A percentile compares a stretch with the other conserved stretches of the same genome.
These are phyloP conservation scores for Paxillus involutus DNA, from an alignment of 768 basidiomycete species.

Conservation along the genomic window DNA sequence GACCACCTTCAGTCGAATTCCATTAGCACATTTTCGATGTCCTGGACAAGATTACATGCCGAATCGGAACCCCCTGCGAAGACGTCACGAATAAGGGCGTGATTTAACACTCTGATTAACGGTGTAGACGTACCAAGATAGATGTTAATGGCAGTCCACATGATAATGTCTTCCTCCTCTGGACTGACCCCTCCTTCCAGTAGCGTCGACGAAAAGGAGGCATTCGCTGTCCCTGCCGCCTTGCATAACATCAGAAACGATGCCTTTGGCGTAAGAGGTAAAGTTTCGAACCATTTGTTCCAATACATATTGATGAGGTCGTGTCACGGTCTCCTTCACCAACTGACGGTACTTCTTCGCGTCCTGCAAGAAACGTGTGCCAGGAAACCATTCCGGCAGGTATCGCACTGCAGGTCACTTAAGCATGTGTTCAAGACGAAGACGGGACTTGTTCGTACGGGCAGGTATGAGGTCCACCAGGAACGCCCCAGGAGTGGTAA, in stretches of 20 bases:
- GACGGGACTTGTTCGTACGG: constrained; percentile 4
- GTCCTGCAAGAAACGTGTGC: constrained; percentile 32
- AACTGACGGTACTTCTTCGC: constrained; percentile 25
- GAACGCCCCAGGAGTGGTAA: constrained; percentile 9
- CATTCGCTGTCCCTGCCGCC: constrained; percentile 15
- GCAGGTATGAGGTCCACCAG: constrained; percentile 23
- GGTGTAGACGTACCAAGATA: constrained; percentile 9
- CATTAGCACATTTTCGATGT: constrained; percentile 26
- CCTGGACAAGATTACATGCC: constrained; percentile 32
- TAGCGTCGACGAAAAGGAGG: constrained; percentile 18
- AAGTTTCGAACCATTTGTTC: constrained; percentile 42
- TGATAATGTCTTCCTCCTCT: constrained; percentile 20
- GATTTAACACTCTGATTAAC: no score
- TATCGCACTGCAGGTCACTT: constrained; percentile 20
- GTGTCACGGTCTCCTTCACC: constrained; percentile 39
- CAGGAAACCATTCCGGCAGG: constrained; percentile 37
- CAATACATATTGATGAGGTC: constrained; percentile 45
- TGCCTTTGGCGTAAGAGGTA: not conserved
- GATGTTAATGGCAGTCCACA: constrained; percentile 12
- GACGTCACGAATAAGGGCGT: not conserved
- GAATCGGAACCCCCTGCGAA: constrained; percentile 46
- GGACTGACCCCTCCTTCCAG: constrained; percentile 9
- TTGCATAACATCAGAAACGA: constrained; percentile 2
- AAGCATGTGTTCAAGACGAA: not conserved
- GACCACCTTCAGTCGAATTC: not conserved